Evolutionary conservation across 805 yeast genomes (phyloP), one percentile per base, ranked within the genome.

Genomic region (Gaillardinia entomophila): DNA sequence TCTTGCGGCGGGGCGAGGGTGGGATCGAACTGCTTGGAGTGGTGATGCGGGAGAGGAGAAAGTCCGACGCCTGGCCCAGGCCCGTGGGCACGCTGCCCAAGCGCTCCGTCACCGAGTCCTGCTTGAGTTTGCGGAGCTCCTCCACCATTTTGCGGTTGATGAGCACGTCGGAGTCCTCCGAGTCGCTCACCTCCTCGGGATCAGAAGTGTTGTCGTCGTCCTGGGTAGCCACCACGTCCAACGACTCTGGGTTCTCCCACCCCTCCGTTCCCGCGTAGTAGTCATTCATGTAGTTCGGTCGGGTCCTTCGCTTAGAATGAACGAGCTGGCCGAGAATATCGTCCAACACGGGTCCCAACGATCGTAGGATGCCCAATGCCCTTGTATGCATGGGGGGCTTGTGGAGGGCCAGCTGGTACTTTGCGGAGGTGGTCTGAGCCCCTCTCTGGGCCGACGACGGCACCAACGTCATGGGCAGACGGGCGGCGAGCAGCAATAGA

Each of bases 111-210:
- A 10, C 22, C 22, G 22, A 19, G 10, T 6, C 8, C 6, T 19
- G 22, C 10, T 19, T 19, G 22, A 19, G 22, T 6, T 19, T 10
- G 10, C 22, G 22, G 6, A 19, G 10, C 10, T 19, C 22, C 6
- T 19, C 22, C 6, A 19, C 10, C 22, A 19, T 19, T 6, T 6
- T 19, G 8, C 10, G 6, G 8, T 6, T 19, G 22, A 19, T 19
- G 22, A 17, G 24, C 25, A 14, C 5, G 11, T 27, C 30, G 16
- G 40, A 48, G 4, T 42, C 37, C 5, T 40, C 50, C 2, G 57
- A 50, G 33, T 53, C 56, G 22, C 51, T 44, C 14, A 53, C 46
- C 4, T 41, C 43, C 26, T 51, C 55, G 12, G 36, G 40, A 12
- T 26, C 34, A n/a, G n/a, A n/a, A n/a, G n/a, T n/a, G 13, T 20